Evolutionary conservation across 2,329 filamentous ascomycete species (phyloP).

Genomic region (Trichoderma atroviride): DNA sequence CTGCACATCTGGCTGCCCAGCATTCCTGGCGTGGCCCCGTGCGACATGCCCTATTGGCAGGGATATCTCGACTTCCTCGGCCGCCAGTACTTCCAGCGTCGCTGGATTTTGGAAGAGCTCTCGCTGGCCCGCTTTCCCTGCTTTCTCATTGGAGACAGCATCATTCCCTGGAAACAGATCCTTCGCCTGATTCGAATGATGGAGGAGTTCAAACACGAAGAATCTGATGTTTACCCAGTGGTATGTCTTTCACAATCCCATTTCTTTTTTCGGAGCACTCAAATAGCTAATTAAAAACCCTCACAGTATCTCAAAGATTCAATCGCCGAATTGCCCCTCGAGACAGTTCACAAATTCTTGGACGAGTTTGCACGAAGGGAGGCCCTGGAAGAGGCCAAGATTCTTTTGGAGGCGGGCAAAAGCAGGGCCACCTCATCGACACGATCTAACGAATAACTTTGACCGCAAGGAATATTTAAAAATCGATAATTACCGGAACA

Average conservation of each 20-base stretch:
- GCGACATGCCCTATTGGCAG: conserved; percentile 14
- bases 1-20: conserved; percentile 2
- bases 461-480: not conserved
- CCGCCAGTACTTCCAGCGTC: conserved; percentile 20
- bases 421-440: conserved; percentile 20
- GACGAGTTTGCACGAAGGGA: conserved; percentile 19
- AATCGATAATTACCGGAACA: not conserved
- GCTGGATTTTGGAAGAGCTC: conserved; percentile 20
- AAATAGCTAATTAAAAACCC: not conserved
- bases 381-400: conserved; percentile 16
- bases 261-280: too few species aligned
- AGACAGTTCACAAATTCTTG: conserved; percentile 19
- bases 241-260: not conserved
- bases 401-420: conserved; percentile 19
- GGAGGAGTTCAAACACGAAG: conserved; percentile 20
- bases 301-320: conserved; percentile 9
- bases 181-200: conserved; percentile 18
- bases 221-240: not conserved
- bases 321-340: conserved; percentile 18
- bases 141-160: conserved; percentile 20
- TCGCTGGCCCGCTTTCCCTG: conserved; percentile 16
- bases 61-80: conserved; percentile 18
- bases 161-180: conserved; percentile 20
- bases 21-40: not conserved
- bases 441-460: conserved; percentile 13